phyloP scores from a whole-genome alignment of 257 asterid genomes.

The Ilex asprella region DNA sequence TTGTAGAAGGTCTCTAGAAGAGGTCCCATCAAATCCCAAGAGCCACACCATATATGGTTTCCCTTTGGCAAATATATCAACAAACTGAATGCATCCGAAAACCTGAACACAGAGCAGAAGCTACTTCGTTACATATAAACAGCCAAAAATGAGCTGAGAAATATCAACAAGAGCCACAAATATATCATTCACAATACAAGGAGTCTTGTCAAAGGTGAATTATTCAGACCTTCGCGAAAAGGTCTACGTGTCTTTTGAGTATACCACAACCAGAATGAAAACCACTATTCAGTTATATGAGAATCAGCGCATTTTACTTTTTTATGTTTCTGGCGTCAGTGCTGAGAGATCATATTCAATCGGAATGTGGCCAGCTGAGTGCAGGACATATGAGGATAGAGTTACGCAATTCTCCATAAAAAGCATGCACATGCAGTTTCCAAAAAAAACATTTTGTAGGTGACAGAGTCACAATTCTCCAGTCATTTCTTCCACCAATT shows the following conservation, averaged over 20 bases:
- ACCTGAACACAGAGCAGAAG: constrained; percentile 42
- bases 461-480: too few relatives aligned
- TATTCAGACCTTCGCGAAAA: not conserved
- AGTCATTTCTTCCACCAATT: too few relatives aligned
- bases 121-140: not conserved
- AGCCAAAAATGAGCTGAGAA: not conserved
- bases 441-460: too few relatives aligned
- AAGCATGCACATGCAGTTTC: too few relatives aligned
- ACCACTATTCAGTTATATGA: not conserved
- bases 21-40: constrained; percentile 93
- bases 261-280: not conserved
- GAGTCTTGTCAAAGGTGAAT: not conserved
- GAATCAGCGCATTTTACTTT: too few relatives aligned
- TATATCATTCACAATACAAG: not conserved
- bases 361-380: too few relatives aligned
- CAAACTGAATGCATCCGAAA: constrained; percentile 82
- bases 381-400: too few relatives aligned
- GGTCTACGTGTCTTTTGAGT: not conserved
- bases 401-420: too few relatives aligned
- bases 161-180: not conserved
- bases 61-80: constrained; percentile 56
- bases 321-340: too few relatives aligned
- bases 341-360: too few relatives aligned
- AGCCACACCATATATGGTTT: constrained; percentile 81
- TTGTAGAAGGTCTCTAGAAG: constrained; percentile 84